A percentile compares a stretch with the other conserved stretches of the same genome.
These are phyloP conservation scores for Teratosphaeria epicoccoides DNA, from an alignment of 2,329 filamentous ascomycete species.

Conservation along the genomic window DNA sequence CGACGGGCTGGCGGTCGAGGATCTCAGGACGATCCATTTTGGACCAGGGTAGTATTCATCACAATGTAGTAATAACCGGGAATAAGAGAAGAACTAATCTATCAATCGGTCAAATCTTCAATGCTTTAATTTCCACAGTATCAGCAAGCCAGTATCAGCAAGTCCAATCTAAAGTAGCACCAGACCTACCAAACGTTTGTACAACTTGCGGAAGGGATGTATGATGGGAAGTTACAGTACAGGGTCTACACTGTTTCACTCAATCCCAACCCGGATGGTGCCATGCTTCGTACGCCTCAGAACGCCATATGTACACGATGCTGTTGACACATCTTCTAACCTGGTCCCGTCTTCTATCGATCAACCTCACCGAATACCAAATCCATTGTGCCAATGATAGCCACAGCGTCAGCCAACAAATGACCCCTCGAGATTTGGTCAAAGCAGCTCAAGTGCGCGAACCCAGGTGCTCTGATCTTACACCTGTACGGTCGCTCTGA, in stretches of 20 bases:
- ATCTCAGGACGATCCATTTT: no score
- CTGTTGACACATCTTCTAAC: background rate
- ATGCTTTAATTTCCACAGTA: no score
- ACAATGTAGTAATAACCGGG: no score
- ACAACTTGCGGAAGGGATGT: no score
- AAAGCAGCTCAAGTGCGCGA: conserved; percentile 88
- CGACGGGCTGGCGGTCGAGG: no score
- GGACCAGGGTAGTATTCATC: no score
- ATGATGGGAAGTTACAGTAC: no score
- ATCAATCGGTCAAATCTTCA: no score
- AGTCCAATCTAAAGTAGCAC: no score
- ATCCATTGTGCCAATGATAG: conserved; percentile 62
- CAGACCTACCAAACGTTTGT: no score
- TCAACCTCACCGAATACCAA: conserved; percentile 52
- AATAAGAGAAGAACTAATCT: no score
- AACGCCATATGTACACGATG: background rate
- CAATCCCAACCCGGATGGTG: background rate
- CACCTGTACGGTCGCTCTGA: conserved; percentile 94
- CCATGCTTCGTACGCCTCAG: background rate
- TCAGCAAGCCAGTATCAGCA: no score
- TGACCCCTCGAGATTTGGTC: conserved; percentile 90
- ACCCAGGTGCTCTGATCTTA: conserved; percentile 93
- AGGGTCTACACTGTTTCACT: background rate
- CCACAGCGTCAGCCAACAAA: conserved; percentile 89
- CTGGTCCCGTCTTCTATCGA: background rate